Conservation (phyloP, 73 alveolate species). For the Paramecium caudatum region DNA sequence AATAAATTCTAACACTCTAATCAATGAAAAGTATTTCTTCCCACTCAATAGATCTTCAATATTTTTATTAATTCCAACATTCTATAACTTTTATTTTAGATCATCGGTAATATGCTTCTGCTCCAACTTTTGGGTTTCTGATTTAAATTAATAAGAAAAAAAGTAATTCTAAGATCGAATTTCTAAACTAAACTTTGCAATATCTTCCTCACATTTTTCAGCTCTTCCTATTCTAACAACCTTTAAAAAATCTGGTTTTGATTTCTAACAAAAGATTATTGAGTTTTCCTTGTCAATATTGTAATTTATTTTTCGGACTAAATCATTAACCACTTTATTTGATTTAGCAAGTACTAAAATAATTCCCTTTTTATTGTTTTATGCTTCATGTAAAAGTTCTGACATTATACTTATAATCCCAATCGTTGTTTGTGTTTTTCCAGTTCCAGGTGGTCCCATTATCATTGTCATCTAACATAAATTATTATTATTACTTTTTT, state of each 20-base stretch:
- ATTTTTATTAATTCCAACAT: background rate
- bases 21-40: background rate
- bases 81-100: background rate
- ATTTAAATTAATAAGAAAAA: background rate
- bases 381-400: background rate
- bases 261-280: background rate
- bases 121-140: background rate
- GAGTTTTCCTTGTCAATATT: background rate
- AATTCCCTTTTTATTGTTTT: background rate
- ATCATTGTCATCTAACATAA: background rate
- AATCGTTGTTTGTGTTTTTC: constrained; percentile 37
- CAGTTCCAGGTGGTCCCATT: constrained; percentile 55
- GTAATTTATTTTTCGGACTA: background rate
- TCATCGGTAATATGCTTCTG: background rate
- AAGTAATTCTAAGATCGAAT: background rate
- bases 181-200: background rate
- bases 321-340: constrained; percentile 53
- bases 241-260: background rate
- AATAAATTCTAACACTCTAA: background rate
- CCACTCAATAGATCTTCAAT: background rate
- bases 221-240: constrained; percentile 21
- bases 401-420: background rate
- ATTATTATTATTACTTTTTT: background rate
- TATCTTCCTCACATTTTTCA: constrained; percentile 35
- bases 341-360: constrained; percentile 31